A percentile compares a stretch with the other conserved stretches of the same genome.
Evolutionary conservation across 2,329 filamentous ascomycete genomes (phyloP).

Genomic region (Fusarium sp.): DNA sequence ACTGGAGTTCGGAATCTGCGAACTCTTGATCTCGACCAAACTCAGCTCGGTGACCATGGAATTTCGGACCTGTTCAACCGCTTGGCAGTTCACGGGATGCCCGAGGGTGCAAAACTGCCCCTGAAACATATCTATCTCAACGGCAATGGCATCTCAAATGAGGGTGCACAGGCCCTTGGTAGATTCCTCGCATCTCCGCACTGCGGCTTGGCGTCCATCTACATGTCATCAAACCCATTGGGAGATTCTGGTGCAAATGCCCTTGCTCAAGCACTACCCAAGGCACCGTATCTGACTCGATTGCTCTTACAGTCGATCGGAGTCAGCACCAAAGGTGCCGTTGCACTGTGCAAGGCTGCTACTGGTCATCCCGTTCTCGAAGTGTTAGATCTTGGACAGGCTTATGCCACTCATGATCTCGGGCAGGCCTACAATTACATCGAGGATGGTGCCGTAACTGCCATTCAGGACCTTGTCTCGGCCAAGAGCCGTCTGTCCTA

Average conservation of each 20-base stretch:
- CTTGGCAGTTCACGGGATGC: slow-evolving; percentile 46
- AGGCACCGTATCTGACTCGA: slow-evolving; percentile 49
- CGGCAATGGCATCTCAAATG: slow-evolving; percentile 48
- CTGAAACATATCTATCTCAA: slow-evolving; percentile 52
- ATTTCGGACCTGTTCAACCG: slow-evolving; percentile 55
- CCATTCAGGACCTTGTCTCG: slow-evolving; percentile 50
- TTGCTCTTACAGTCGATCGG: slow-evolving; percentile 57
- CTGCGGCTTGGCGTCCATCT: slow-evolving; percentile 50
- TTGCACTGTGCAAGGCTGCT: slow-evolving; percentile 52
- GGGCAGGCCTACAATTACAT: slow-evolving; percentile 60
- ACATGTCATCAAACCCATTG: slow-evolving; percentile 53
- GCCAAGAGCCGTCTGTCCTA: slow-evolving; percentile 50
- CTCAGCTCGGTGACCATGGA: slow-evolving; percentile 60
- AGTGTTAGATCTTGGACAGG: slow-evolving; percentile 57
- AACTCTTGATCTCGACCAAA: slow-evolving; percentile 65
- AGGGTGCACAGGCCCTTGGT: slow-evolving; percentile 46
- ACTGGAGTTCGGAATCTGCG: slow-evolving; percentile 55
- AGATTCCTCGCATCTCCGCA: slow-evolving; percentile 48
- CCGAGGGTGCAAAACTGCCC: slow-evolving; percentile 44
- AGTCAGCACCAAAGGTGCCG: slow-evolving; percentile 52
- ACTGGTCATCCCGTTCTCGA: slow-evolving; percentile 49
- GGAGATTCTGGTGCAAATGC: slow-evolving; percentile 47
- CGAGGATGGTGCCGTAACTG: slow-evolving; percentile 49
- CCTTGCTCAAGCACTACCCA: slow-evolving; percentile 46
- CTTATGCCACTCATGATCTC: slow-evolving; percentile 58